These are phyloP conservation scores for Mallotus repandus DNA, from an alignment of 441 rosid species.

Conservation along the genomic window DNA sequence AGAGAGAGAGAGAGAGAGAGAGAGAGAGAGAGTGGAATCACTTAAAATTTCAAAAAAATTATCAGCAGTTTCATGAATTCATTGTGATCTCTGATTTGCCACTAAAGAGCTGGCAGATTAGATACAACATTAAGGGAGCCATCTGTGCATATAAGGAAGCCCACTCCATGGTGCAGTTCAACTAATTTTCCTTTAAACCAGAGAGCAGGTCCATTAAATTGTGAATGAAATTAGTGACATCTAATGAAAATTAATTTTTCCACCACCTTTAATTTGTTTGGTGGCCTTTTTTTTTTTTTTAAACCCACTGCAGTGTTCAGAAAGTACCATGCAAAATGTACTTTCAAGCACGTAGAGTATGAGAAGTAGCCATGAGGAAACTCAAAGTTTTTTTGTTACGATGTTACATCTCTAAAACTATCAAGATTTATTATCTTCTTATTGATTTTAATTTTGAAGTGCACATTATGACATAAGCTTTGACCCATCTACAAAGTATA, in stretches of 20 bases:
- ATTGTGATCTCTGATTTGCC: background rate
- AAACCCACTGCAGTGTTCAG: background rate
- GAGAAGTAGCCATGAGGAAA: background rate
- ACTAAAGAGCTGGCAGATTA: background rate
- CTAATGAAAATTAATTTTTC: background rate
- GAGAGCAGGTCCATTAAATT: background rate
- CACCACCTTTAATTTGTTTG: background rate
- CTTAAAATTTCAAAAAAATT: background rate
- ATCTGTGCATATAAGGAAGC: background rate
- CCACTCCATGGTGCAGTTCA: background rate
- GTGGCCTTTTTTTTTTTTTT: background rate
- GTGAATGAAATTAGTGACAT: background rate
- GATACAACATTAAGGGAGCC: background rate
- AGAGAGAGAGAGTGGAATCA: background rate
- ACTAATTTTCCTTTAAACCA: background rate
- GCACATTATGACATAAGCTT: background rate
- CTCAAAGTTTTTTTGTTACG: background rate
- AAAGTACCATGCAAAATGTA: background rate
- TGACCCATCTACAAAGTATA: background rate
- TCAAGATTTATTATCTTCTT: background rate
- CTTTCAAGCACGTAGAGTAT: background rate
- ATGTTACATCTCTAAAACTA: background rate
- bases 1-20: background rate
- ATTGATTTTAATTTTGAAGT: background rate
- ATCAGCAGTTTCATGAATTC: slow-evolving; percentile 3